A percentile compares a stretch with the other conserved stretches of the same genome.
Conservation (phyloP, 108 stramenopile species). For the Nitzschia sp. region DNA sequence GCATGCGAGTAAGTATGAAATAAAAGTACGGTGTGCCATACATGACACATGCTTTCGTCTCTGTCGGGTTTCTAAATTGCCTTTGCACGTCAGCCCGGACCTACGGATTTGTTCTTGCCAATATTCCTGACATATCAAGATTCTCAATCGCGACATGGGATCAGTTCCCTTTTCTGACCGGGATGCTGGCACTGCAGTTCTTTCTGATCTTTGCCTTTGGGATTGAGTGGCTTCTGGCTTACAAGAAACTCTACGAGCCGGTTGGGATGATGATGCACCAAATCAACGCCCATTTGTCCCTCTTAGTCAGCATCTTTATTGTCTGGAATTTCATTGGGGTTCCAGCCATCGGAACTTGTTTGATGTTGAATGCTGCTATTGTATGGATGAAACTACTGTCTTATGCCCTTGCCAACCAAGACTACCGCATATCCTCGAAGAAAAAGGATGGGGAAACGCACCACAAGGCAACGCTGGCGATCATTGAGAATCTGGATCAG, state of each 20-base stretch:
- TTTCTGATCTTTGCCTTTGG: constrained; percentile 58
- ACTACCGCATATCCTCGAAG: constrained; percentile 50
- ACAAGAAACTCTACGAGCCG: constrained; percentile 31
- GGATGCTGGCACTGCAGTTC: constrained; percentile 52
- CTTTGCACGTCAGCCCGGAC: constrained; percentile 31
- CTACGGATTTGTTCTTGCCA: constrained; percentile 59
- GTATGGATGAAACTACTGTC: constrained; percentile 83
- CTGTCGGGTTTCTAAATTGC: no score
- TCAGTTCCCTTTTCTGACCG: constrained; percentile 63
- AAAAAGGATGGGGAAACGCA: constrained; percentile 6
- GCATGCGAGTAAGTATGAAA: constrained; percentile 28
- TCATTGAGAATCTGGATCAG: constrained; percentile 67
- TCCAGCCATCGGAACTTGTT: constrained; percentile 55
- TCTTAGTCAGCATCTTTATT: constrained; percentile 47
- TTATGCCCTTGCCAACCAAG: constrained; percentile 76
- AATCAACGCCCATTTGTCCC: constrained; percentile 57
- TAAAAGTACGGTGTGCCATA: no score
- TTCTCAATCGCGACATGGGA: constrained; percentile 25
- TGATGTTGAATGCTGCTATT: constrained; percentile 64
- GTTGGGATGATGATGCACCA: constrained; percentile 68
- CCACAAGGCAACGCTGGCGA: constrained; percentile 38
- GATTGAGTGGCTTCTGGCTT: constrained; percentile 57
- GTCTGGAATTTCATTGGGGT: constrained; percentile 71
- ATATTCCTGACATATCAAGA: constrained; percentile 5
- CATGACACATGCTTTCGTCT: neutral